Evolutionary conservation across 306 rosid species (phyloP).

Genomic region (Pterocarpus santalinus): DNA sequence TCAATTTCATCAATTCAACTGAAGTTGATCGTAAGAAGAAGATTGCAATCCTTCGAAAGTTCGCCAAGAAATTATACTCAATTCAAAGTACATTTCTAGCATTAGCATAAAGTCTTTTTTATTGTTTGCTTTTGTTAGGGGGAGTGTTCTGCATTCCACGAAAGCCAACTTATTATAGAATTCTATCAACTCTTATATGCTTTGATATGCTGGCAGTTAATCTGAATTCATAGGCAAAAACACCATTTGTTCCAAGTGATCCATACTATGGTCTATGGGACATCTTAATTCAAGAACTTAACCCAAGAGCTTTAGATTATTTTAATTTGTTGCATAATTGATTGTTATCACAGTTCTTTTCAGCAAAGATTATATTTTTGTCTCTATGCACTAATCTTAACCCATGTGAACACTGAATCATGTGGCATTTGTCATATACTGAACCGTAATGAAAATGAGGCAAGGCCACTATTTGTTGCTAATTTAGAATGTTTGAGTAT

Average conservation of each 20-base stretch:
- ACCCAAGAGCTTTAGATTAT: conserved; percentile 9
- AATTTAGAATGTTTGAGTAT: neutral
- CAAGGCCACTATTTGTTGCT: conserved; percentile 11
- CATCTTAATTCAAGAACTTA: neutral
- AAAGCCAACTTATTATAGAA: neutral
- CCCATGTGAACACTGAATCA: conserved; percentile 7
- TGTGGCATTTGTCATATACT: conserved; percentile 8
- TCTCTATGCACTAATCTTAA: neutral
- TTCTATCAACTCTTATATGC: conserved; percentile 21
- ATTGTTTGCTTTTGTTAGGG: conserved; percentile 4
- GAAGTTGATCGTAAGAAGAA: conserved; percentile 46
- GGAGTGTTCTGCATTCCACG: conserved; percentile 11
- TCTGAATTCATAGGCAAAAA: neutral
- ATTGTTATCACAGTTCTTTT: conserved; percentile 27
- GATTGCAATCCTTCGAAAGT: conserved; percentile 51
- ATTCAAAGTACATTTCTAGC: conserved; percentile 50
- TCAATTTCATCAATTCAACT: conserved; percentile 46
- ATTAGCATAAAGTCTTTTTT: conserved; percentile 24
- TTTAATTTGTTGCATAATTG: conserved; percentile 9
- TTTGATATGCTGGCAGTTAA: conserved; percentile 23
- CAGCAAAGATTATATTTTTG: neutral
- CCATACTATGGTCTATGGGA: neutral
- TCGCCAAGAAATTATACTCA: conserved; percentile 39
- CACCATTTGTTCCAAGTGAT: conserved; percentile 1
- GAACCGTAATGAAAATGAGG: conserved; percentile 13